Base-by-base conservation (phyloP, 2,329 filamentous ascomycete species). In the Kalaharituber pfeilii region DNA sequence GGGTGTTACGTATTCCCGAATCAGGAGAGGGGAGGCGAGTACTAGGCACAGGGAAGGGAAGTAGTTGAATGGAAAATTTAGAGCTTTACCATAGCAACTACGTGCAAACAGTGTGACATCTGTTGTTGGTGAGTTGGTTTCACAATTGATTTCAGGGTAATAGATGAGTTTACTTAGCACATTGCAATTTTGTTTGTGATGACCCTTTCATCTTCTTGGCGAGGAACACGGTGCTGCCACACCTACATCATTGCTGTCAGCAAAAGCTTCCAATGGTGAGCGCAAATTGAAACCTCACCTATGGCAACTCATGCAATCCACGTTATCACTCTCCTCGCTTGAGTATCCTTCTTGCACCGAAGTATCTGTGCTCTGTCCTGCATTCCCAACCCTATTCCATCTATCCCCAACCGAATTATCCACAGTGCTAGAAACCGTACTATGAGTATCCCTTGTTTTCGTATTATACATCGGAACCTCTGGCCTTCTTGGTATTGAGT, bases 111-210 rank as follows among this genome's bases (percentile, higher is more conserved):
- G n/a, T n/a, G n/a, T n/a, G n/a, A n/a, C n/a, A n/a, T n/a, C n/a
- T n/a, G n/a, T n/a, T n/a, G n/a, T n/a, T n/a, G n/a, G n/a, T n/a
- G n/a, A n/a, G n/a, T n/a, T n/a, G n/a, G n/a, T n/a, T n/a, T 39
- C 15, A 39, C 1, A 3, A 8, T 18, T 9, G 33, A 39, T 18
- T 39, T 39, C 33, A 8, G 33, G 33, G 39, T 28, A 53, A 30
- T 13, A 26, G 44, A 45, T 20, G 5, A 39, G 59, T 60, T 59
- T 55, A 85, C 47, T 70, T 72, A 30, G 73, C 73, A 65, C 81
- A 85, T n/a, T 80, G 72, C 59, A 84, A 66, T 56, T 71, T 72
- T 64, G 78, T n/a, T n/a, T n/a, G n/a, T n/a, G n/a, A n/a, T n/a
- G n/a, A n/a, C 76, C 52, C 70, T 72, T 42, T 69, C 71, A 6